phyloP scores from a whole-genome alignment of 2,329 filamentous ascomycete genomes.

The Neofusicoccum parvum region DNA sequence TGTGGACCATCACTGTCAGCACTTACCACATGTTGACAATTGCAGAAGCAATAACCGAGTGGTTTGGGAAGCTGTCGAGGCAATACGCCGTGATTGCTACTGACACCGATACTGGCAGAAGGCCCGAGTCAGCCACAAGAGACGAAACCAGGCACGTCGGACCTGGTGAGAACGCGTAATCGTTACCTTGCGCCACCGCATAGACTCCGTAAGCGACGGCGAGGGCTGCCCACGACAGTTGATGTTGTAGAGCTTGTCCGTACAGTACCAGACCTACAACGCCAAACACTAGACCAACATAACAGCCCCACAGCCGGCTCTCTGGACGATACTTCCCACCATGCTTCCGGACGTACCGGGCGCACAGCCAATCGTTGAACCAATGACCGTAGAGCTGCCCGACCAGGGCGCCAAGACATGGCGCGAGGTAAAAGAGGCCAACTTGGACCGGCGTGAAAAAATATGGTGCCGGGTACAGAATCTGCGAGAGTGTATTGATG shows the following conservation, averaged over 20 bases:
- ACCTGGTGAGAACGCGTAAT: background rate
- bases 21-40: slow-evolving; percentile 32
- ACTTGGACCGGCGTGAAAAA: slow-evolving; percentile 23
- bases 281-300: slow-evolving; percentile 33
- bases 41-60: slow-evolving; percentile 35
- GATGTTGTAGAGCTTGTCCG: slow-evolving; percentile 36
- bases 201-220: slow-evolving; percentile 37
- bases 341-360: slow-evolving; percentile 35
- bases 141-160: background rate
- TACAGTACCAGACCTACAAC: slow-evolving; percentile 37
- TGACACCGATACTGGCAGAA: background rate
- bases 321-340: slow-evolving; percentile 28
- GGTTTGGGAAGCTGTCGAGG: slow-evolving; percentile 36
- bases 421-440: slow-evolving; percentile 37
- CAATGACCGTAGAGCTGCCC: slow-evolving; percentile 39
- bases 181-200: slow-evolving; percentile 6
- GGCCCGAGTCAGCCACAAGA: background rate
- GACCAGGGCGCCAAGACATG: slow-evolving; percentile 35
- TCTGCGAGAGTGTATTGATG: slow-evolving; percentile 28
- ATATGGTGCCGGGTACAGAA: slow-evolving; percentile 27
- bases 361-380: slow-evolving; percentile 39
- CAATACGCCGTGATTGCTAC: slow-evolving; percentile 37
- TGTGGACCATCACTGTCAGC: background rate
- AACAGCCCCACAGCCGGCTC: slow-evolving; percentile 35
- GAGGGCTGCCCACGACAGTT: slow-evolving; percentile 34